Percentiles rank a stretch among this genome's conserved stretches.
phyloP scores from a whole-genome alignment of 345 rosid genomes.

The Geranium rotundifolium region DNA sequence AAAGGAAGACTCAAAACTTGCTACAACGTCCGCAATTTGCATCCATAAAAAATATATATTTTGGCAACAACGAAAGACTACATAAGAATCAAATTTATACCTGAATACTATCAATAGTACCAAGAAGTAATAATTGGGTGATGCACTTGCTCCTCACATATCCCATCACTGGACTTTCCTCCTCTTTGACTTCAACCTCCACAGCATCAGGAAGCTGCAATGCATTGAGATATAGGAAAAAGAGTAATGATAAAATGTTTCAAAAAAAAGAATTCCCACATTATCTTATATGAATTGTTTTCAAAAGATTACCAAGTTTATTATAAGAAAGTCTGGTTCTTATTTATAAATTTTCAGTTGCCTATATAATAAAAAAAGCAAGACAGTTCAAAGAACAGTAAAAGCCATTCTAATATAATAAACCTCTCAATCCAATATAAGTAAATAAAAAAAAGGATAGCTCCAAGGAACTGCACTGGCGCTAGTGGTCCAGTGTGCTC shows the following conservation, averaged over 20 bases:
- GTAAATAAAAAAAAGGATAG: no score
- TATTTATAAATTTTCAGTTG: no score
- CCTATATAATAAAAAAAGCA: no score
- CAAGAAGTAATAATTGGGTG: constrained; percentile 73
- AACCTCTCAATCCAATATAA: no score
- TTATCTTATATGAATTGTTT: not conserved
- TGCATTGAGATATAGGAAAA: constrained; percentile 4
- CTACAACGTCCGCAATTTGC: not conserved
- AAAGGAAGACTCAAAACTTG: not conserved
- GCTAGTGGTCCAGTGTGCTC: no score
- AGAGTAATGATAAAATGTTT: not conserved
- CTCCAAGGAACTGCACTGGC: no score
- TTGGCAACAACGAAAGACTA: not conserved
- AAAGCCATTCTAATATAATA: no score
- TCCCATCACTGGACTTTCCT: constrained; percentile 60
- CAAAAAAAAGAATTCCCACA: not conserved
- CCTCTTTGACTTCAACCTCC: constrained; percentile 53
- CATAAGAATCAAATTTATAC: constrained; percentile 20
- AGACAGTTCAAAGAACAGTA: no score
- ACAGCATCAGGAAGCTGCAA: constrained; percentile 42
- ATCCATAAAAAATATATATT: not conserved
- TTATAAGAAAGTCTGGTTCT: no score
- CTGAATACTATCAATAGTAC: constrained; percentile 84
- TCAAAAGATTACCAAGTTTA: no score
- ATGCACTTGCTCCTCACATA: constrained; percentile 83